Percentiles rank a stretch among this genome's conserved stretches.
Conservation (phyloP, 1,284 basidiomycete genomes). For the Testicularia cyperi region DNA sequence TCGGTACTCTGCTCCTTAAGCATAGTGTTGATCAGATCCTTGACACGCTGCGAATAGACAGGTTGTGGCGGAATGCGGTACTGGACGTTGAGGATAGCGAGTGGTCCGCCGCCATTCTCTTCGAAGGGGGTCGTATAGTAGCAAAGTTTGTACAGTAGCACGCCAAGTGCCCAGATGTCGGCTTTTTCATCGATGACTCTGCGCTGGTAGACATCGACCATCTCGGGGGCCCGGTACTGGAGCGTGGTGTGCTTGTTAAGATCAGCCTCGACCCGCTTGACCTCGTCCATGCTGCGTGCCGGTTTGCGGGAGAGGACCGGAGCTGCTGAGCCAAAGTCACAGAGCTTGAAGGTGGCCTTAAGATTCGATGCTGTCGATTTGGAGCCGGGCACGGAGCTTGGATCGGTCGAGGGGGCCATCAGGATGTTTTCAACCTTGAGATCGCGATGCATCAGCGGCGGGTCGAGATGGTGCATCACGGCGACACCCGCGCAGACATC, state of each 20-base stretch:
- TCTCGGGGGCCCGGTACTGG: slow-evolving; percentile 94
- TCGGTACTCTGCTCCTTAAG: slow-evolving; percentile 49
- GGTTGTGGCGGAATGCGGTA: slow-evolving; percentile 74
- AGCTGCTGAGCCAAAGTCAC: slow-evolving; percentile 94
- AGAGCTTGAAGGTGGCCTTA: slow-evolving; percentile 76
- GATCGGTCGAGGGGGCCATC: slow-evolving; percentile 61
- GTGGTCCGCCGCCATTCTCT: slow-evolving; percentile 74
- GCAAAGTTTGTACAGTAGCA: slow-evolving; percentile 79
- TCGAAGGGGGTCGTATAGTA: slow-evolving; percentile 97
- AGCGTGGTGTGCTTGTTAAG: slow-evolving; percentile 91
- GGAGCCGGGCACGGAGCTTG: slow-evolving; percentile 28
- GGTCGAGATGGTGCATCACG: slow-evolving; percentile 85
- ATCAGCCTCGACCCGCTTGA: slow-evolving; percentile 83
- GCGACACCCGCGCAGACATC: slow-evolving; percentile 55
- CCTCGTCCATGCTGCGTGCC: slow-evolving; percentile 59
- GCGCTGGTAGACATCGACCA: slow-evolving; percentile 87
- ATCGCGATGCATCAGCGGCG: slow-evolving; percentile 90
- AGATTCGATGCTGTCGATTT: slow-evolving; percentile 64
- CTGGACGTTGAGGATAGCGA: slow-evolving; percentile 94
- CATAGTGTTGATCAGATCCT: slow-evolving; percentile 70
- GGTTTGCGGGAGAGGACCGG: slow-evolving; percentile 60
- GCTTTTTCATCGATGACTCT: slow-evolving; percentile 87
- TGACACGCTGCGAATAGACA: slow-evolving; percentile 83
- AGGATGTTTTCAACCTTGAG: slow-evolving; percentile 96
- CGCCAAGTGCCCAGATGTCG: slow-evolving; percentile 77